These are phyloP conservation scores for Stagonosporopsis cucurbitacearum DNA, from an alignment of 2,329 filamentous ascomycete genomes.

Conservation along the genomic window DNA sequence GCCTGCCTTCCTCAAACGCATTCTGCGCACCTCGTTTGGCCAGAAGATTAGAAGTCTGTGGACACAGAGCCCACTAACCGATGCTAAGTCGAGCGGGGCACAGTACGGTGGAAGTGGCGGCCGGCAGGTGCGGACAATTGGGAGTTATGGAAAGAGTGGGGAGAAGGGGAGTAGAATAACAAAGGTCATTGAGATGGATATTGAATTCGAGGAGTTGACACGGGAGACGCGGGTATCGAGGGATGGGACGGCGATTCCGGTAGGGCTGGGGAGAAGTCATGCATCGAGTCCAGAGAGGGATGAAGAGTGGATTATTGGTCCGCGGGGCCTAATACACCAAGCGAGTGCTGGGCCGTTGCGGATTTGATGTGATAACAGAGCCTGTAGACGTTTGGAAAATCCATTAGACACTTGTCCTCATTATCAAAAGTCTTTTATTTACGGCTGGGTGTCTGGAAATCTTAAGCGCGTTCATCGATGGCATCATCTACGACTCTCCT, in stretches of 20 bases:
- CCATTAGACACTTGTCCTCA: not conserved
- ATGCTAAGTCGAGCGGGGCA: not conserved
- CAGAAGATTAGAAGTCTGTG: not conserved
- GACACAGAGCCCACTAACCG: slow-evolving; percentile 1
- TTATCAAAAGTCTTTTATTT: not conserved
- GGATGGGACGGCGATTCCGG: not conserved
- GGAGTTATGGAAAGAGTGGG: not conserved
- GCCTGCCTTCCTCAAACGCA: slow-evolving; percentile 20
- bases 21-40: slow-evolving; percentile 4
- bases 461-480: too few species aligned
- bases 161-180: slow-evolving; percentile 9
- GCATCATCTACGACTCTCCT: too few species aligned
- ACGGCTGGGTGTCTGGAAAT: too few species aligned
- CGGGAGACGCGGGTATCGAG: slow-evolving; percentile 6
- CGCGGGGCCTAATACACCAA: not conserved
- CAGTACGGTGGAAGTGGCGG: not conserved
- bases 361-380: not conserved
- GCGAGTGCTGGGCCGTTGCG: slow-evolving; percentile 1
- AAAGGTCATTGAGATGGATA: slow-evolving; percentile 13
- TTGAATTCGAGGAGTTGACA: slow-evolving; percentile 20
- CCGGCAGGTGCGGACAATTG: slow-evolving; percentile 1
- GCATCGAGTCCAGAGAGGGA: not conserved
- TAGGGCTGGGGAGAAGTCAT: not conserved
- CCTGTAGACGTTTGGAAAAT: not conserved
- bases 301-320: not conserved